Evolutionary conservation across 306 rosid genomes (phyloP), one percentile per base, ranked within the genome.

Genomic region (Fagus crenata): DNA sequence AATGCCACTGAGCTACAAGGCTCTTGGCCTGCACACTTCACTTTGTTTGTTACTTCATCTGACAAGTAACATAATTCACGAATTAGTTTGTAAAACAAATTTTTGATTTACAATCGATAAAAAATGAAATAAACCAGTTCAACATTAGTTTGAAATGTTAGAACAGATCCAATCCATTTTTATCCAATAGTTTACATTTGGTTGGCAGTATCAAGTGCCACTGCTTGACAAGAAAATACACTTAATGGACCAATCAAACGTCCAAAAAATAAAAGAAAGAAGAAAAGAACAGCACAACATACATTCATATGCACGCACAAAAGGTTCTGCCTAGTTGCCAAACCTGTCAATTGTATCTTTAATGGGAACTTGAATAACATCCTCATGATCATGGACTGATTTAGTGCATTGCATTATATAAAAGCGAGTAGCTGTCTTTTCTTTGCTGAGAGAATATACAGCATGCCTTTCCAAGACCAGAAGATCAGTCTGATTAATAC

Each of bases 401-500:
- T 53, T 53, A 77, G 83, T 71, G 85, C 90, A 91, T 73, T 79
- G 90, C 83, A 91, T 90, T 53, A 91, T 86, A 74, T 79, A 91
- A 81, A 91, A 90, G 77, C 79, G 84, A 80, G 86, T 79, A 51
- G 90, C 87, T 74, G 80, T 72, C 90, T 87, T 93, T 74, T 83
- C 92, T 86, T 86, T 90, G 86, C 84, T 81, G 46, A 79, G 78
- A 76, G 96, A 91, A 83, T 89, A 91, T 73, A 89, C 85, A 67
- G 84, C 84, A 75, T 82, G 78, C 73, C 89, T 86, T 76, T 85
- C 98, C 89, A 87, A 82, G 80, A 82, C 82, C 59, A 22, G 43
- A 42, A 93, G 82, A 81, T 85, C 87, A 53, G 71, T 51, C 79
- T 81, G 77, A 75, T 75, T 54, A 75, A 93, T 87, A 81, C 90